Evolutionary conservation across 2,329 filamentous ascomycete species (phyloP).

Genomic region (Fusarium nodosum): DNA sequence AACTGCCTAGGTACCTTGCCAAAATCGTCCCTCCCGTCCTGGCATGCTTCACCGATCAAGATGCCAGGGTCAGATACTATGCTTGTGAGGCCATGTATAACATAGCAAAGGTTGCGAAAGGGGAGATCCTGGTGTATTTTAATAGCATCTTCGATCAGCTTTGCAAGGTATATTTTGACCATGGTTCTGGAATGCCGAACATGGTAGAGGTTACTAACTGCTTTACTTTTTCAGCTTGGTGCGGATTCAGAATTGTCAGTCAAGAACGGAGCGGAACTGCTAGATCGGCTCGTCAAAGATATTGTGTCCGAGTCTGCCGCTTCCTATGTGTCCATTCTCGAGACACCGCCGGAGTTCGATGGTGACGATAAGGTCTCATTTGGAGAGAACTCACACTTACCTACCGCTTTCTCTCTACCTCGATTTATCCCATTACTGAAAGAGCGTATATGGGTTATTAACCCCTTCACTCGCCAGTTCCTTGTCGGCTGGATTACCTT

Average conservation of each 20-base stretch:
- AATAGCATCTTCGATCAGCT: constrained; percentile 98
- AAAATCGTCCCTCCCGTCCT: constrained; percentile 96
- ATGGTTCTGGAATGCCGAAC: background rate
- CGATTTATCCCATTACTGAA: constrained; percentile 93
- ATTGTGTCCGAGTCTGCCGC: constrained; percentile 96
- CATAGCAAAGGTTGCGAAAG: constrained; percentile 98
- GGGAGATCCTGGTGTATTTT: constrained; percentile 96
- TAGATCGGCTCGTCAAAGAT: constrained; percentile 95
- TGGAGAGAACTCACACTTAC: constrained; percentile 66
- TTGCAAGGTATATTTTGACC: constrained; percentile 77
- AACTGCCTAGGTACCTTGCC: constrained; percentile 90
- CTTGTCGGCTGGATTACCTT: constrained; percentile 96
- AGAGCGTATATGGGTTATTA: constrained; percentile 93
- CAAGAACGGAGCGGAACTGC: constrained; percentile 95
- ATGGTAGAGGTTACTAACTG: constrained; percentile 1
- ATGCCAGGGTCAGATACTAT: constrained; percentile 97
- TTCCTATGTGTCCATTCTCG: constrained; percentile 91
- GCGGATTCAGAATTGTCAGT: constrained; percentile 97
- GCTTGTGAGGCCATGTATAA: constrained; percentile 99
- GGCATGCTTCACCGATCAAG: constrained; percentile 97
- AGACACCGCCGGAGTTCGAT: constrained; percentile 64
- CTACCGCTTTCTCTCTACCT: constrained; percentile 91
- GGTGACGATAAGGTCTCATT: constrained; percentile 63
- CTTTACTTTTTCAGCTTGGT: constrained; percentile 73
- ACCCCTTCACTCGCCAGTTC: constrained; percentile 94